These are phyloP conservation scores for Lizanozyma gosingica DNA, from an alignment of 1,139 yeast species.

Conservation along the genomic window DNA sequence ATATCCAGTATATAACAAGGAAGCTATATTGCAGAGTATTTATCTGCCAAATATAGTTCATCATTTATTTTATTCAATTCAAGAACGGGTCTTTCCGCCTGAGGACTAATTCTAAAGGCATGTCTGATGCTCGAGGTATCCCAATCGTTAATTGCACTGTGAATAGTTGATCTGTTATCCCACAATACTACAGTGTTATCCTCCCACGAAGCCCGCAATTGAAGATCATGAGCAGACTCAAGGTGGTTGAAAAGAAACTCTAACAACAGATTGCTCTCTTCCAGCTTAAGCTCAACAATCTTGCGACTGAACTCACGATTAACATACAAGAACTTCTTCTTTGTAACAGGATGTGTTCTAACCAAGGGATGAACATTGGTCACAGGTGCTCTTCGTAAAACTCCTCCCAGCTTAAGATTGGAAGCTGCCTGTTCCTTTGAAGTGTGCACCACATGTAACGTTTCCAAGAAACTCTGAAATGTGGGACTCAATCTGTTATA, in stretches of 20 bases:
- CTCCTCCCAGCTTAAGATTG: conserved; percentile 45
- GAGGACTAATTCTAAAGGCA: conserved; percentile 60
- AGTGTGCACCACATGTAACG: conserved; percentile 57
- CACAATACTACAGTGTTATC: conserved; percentile 55
- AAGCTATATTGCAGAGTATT: too few species aligned
- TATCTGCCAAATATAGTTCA: too few species aligned
- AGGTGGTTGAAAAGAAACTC: conserved; percentile 44
- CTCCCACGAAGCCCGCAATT: conserved; percentile 33
- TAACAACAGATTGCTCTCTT: conserved; percentile 51
- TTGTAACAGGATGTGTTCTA: conserved; percentile 62
- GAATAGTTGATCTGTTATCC: conserved; percentile 62
- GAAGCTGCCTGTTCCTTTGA: conserved; percentile 59
- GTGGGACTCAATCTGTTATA: conserved; percentile 59
- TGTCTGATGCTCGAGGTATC: conserved; percentile 48
- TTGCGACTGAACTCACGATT: conserved; percentile 54
- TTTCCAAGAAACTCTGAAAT: conserved; percentile 45
- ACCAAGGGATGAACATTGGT: conserved; percentile 57
- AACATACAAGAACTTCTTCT: conserved; percentile 49
- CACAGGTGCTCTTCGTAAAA: conserved; percentile 56
- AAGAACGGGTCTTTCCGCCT: conserved; percentile 50
- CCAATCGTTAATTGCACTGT: conserved; percentile 61
- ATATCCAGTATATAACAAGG: too few species aligned
- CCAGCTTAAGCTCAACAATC: conserved; percentile 56
- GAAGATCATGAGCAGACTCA: conserved; percentile 31
- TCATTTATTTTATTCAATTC: too few species aligned